Evolutionary conservation across 257 asterid genomes (phyloP).

Genomic region (Eucommia ulmoides): DNA sequence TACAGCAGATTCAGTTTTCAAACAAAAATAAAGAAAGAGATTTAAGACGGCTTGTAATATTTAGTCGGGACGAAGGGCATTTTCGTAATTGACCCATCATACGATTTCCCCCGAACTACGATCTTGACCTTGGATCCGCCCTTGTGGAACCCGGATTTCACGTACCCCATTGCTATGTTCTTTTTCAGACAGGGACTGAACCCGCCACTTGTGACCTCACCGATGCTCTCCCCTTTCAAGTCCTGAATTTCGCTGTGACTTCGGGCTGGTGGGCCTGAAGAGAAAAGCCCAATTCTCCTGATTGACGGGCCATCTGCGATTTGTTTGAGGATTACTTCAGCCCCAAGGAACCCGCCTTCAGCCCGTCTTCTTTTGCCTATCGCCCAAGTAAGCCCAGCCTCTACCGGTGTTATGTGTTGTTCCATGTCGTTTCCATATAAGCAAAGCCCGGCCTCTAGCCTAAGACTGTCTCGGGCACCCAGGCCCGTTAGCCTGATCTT

Average conservation of each 20-base stretch:
- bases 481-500: conserved; percentile 71
- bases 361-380: conserved; percentile 93
- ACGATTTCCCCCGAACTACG: conserved; percentile 58
- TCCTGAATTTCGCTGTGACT: conserved; percentile 90
- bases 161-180: conserved; percentile 95
- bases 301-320: conserved; percentile 64
- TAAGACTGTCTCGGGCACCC: conserved; percentile 98
- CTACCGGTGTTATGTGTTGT: conserved; percentile 87
- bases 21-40: too few species aligned
- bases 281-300: conserved; percentile 76
- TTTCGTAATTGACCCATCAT: conserved; percentile 76
- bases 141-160: conserved; percentile 82
- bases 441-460: conserved; percentile 92
- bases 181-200: conserved; percentile 95
- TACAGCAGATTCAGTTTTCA: too few species aligned
- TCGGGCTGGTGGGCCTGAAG: conserved; percentile 87
- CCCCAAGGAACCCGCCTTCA: conserved; percentile 94
- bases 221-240: conserved; percentile 63
- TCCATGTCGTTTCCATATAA: conserved; percentile 98
- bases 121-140: conserved; percentile 71
- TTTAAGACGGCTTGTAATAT: conserved; percentile 65
- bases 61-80: conserved; percentile 83
- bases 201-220: conserved; percentile 96
- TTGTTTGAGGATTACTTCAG: conserved; percentile 81
- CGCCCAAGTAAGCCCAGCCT: conserved; percentile 98